Evolutionary conservation across 2,329 filamentous ascomycete genomes (phyloP), one percentile per base, ranked within the genome.

Genomic region (Ascochyta lentis): DNA sequence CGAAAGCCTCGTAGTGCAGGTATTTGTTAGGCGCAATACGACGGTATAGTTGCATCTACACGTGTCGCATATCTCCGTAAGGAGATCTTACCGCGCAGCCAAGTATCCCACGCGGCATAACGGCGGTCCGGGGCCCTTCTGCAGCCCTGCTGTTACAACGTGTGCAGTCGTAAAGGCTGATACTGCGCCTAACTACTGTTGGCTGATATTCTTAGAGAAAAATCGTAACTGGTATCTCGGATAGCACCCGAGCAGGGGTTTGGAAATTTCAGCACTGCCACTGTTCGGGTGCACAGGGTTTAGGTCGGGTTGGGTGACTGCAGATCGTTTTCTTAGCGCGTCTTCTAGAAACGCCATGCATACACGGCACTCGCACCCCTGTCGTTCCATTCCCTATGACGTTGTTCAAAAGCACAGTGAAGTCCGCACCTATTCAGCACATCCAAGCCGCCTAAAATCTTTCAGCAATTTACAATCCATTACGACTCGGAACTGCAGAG

Each of bases 381-480:
- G 66, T 53, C 49, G 24, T 39, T 38, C n/a, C 31, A 12, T 9
- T n/a, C 19, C 31, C 48, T 51, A 56, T 56, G 53, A 56, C 53
- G 53, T 56, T 51, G 34, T 56, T 50, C 48, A 56, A 58, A 54
- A 53, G 55, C 49, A 46, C 19, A 42, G 50, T 44, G 31, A 56
- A 47, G 53, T 56, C 59, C 65, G 59, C 68, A 49, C 65, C 59
- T 49, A 26, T 62, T 63, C 64, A 61, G 49, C 64, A 56, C 39
- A 49, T 53, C 60, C 59, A 64, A 51, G 56, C 60, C 54, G 64
- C 60, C 55, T 58, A 65, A 60, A 62, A 60, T 69, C 69, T 65
- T 67, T 71, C 70, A 72, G 68, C 67, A 71, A 67, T 70, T 68
- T 71, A 61, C 66, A 71, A 68, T 67, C 65, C 60, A 61, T 61